Conservation (phyloP, 495 filamentous ascomycete species). For the Aspergillus sclerotioniger region DNA sequence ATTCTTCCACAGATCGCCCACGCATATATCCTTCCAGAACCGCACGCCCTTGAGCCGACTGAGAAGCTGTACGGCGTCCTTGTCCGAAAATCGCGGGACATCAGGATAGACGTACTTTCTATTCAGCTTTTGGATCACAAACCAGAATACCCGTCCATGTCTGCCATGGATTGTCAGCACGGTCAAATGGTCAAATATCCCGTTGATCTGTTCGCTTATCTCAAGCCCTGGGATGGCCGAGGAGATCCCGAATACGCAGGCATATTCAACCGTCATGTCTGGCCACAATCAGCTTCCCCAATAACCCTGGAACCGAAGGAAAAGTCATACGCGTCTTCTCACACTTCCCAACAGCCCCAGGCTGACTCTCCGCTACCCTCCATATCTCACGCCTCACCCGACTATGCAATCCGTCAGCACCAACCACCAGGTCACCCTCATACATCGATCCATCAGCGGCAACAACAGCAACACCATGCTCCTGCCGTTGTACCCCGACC, state of each 20-base stretch:
- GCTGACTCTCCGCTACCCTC: slow-evolving; percentile 27
- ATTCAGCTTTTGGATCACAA: slow-evolving; percentile 42
- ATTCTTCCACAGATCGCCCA: slow-evolving; percentile 23
- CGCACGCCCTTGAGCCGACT: slow-evolving; percentile 4
- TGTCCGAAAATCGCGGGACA: slow-evolving; percentile 32
- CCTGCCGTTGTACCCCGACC: slow-evolving; percentile 6
- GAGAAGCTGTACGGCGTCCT: slow-evolving; percentile 14
- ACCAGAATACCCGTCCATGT: slow-evolving; percentile 24
- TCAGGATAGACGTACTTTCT: slow-evolving; percentile 35
- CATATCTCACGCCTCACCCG: slow-evolving; percentile 36
- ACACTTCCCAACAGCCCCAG: slow-evolving; percentile 13
- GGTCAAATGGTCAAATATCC: slow-evolving; percentile 14
- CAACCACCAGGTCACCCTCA: slow-evolving; percentile 43
- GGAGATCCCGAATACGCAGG: slow-evolving; percentile 27
- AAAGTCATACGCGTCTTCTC: slow-evolving; percentile 22
- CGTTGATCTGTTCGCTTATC: slow-evolving; percentile 18
- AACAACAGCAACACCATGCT: slow-evolving; percentile 3
- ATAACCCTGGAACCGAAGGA: slow-evolving; percentile 3
- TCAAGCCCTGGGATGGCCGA: slow-evolving; percentile 13
- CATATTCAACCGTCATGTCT: slow-evolving; percentile 23
- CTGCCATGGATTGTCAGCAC: slow-evolving; percentile 21
- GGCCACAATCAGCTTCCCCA: slow-evolving; percentile 4
- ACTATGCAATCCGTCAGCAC: slow-evolving; percentile 52
- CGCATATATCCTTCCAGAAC: slow-evolving; percentile 18
- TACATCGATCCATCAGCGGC: slow-evolving; percentile 14